Base-by-base conservation (phyloP, 345 rosid species). In the Camelina hispida region DNA sequence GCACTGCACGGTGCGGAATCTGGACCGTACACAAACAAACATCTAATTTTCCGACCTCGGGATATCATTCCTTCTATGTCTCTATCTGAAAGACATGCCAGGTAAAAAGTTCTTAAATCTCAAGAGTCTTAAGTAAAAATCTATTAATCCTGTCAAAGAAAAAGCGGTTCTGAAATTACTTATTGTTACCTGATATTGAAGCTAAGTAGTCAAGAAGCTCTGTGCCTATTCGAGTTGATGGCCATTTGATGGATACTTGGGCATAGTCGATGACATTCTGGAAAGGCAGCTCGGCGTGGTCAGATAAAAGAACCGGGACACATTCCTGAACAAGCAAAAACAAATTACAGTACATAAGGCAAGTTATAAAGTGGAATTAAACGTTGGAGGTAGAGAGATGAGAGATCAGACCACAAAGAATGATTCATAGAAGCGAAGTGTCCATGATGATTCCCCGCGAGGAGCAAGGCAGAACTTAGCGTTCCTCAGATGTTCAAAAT, bases 381-480 rank as follows among this genome's bases (percentile, higher is more conserved):
- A 47, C 2, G 12, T 57, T 11, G 25, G 2, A 16, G 28, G 16
- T 30, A 17, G 25, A 20, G 58, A 15, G 59, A 25, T 51, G 48
- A 69, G 73, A 80, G 67, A 78, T 60, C 78, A 54, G 66, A 95
- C 99, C 96, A 89, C 97, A 86, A 95, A 92, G 76, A 83, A 95
- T 0, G 98, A 88, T 79, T 95, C 98, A 3, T 92, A 95, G 75
- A 95, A 92, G 66, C 99, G 87, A 79, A 92, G 98, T 1, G 99
- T 92, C 99, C 99, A 92, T 14, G 98, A 95, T 78, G 99, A 95
- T 74, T 92, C 97, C 60, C 99, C 98, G 15, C 98, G 90, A 30
- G 99, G 99, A 62, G 97, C 96, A 20, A 92, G 93, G 81, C 99
- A 95, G 82, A 95, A 95, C 83, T 89, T 95, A 42, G 99, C 93